Evolutionary conservation across 23 red algal genomes (phyloP).

Genomic region (Gracilaria vermiculophylla): DNA sequence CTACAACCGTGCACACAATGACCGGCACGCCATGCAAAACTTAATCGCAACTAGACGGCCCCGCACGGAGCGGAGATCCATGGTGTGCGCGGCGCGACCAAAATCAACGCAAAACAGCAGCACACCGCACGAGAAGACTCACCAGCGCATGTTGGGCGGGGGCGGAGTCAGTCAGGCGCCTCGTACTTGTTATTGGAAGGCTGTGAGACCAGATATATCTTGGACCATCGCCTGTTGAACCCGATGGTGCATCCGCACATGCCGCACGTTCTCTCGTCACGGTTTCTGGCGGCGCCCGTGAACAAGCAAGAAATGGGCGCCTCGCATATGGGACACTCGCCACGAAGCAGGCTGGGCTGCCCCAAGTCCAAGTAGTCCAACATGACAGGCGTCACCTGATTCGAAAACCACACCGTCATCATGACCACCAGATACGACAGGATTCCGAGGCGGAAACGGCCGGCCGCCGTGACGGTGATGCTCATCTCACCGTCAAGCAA

Average conservation of each 20-base stretch:
- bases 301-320: slow-evolving; percentile 84
- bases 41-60: too few species aligned
- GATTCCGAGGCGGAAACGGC: slow-evolving; percentile 69
- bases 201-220: slow-evolving; percentile 81
- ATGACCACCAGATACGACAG: slow-evolving; percentile 71
- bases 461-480: slow-evolving; percentile 65
- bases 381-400: slow-evolving; percentile 86
- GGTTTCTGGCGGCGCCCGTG: slow-evolving; percentile 57
- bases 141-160: too few species aligned
- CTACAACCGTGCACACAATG: too few species aligned
- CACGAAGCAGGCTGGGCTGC: slow-evolving; percentile 72
- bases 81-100: too few species aligned
- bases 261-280: slow-evolving; percentile 83
- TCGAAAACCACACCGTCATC: slow-evolving; percentile 83
- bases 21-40: too few species aligned
- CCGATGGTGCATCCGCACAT: slow-evolving; percentile 79
- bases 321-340: slow-evolving; percentile 83
- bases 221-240: slow-evolving; percentile 81
- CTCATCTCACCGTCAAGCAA: slow-evolving; percentile 92
- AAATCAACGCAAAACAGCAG: too few species aligned
- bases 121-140: too few species aligned
- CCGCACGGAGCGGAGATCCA: too few species aligned
- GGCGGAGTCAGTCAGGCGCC: slow-evolving; percentile 65
- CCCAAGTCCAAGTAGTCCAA: slow-evolving; percentile 91
- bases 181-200: slow-evolving; percentile 53